phyloP scores from a whole-genome alignment of 352 stramenopile species.

The Phytophthora palmivora region DNA sequence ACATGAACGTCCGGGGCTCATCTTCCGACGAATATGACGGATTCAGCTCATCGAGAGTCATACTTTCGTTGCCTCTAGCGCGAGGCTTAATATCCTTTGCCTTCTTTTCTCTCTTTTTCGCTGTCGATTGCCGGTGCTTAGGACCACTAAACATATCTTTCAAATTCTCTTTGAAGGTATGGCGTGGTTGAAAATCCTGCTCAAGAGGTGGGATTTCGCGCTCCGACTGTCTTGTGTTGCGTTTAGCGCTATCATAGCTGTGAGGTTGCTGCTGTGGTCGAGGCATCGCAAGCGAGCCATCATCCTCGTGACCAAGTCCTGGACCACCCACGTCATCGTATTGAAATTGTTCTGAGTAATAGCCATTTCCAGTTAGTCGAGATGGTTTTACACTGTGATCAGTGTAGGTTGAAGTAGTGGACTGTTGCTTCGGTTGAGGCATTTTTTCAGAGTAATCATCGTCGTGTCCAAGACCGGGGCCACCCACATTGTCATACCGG shows the following conservation, averaged over 20 bases:
- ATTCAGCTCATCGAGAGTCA: constrained; percentile 48
- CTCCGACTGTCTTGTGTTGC: constrained; percentile 9
- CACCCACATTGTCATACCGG: constrained; percentile 36
- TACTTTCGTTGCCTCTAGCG: constrained; percentile 23
- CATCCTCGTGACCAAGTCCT: constrained; percentile 36
- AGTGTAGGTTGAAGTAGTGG: neutral
- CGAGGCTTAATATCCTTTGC: constrained; percentile 18
- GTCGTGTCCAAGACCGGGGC: constrained; percentile 33
- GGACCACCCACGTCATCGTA: constrained; percentile 37
- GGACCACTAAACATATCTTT: constrained; percentile 45
- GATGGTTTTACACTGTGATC: constrained; percentile 19
- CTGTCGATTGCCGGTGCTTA: constrained; percentile 32
- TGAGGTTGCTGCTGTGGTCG: constrained; percentile 29
- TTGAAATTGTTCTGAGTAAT: constrained; percentile 40
- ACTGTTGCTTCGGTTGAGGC: constrained; percentile 30
- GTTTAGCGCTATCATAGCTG: constrained; percentile 13
- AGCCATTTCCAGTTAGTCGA: constrained; percentile 24
- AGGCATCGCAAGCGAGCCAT: constrained; percentile 34
- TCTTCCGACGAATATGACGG: constrained; percentile 37
- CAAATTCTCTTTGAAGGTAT: constrained; percentile 42
- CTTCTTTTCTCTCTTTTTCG: constrained; percentile 16
- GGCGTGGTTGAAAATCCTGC: constrained; percentile 25
- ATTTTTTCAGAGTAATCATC: constrained; percentile 26
- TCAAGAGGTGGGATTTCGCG: neutral
- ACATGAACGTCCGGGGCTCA: constrained; percentile 15